These are phyloP conservation scores for Peniophora sp. DNA, from an alignment of 1,284 basidiomycete genomes.

Conservation along the genomic window DNA sequence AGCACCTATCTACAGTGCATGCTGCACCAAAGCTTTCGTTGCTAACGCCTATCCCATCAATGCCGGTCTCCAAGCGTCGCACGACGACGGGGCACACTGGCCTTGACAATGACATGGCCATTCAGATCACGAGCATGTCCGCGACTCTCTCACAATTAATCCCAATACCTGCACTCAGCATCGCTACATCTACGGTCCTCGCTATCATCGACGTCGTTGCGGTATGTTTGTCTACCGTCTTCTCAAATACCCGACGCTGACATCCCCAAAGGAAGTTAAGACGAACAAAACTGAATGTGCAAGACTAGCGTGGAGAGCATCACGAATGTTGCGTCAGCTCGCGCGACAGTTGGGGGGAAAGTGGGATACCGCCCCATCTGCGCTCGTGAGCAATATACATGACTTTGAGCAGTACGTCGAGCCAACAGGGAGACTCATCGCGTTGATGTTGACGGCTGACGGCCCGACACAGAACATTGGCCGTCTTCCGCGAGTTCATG, in stretches of 20 bases:
- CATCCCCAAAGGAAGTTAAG: background rate
- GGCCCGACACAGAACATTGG: slow-evolving; percentile 22
- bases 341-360: slow-evolving; percentile 39
- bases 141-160: slow-evolving; percentile 18
- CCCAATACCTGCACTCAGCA: slow-evolving; percentile 36
- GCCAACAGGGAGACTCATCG: background rate
- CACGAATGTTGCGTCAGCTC: slow-evolving; percentile 36
- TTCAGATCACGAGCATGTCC: slow-evolving; percentile 14
- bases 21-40: too few relatives aligned
- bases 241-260: too few relatives aligned
- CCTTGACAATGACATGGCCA: slow-evolving; percentile 7
- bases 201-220: slow-evolving; percentile 39
- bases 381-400: slow-evolving; percentile 33
- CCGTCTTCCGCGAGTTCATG: slow-evolving; percentile 33
- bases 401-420: slow-evolving; percentile 34
- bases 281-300: slow-evolving; percentile 33
- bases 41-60: too few relatives aligned
- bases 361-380: slow-evolving; percentile 35
- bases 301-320: slow-evolving; percentile 34
- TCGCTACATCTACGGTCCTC: slow-evolving; percentile 31
- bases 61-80: too few relatives aligned
- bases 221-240: slow-evolving; percentile 29
- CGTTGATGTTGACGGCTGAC: background rate
- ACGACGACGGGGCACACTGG: slow-evolving; percentile 7
- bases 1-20: too few relatives aligned